Evolutionary conservation across 1,284 basidiomycete species (phyloP), one percentile per base, ranked within the genome.

Genomic region (Chondrostereum purpureum): DNA sequence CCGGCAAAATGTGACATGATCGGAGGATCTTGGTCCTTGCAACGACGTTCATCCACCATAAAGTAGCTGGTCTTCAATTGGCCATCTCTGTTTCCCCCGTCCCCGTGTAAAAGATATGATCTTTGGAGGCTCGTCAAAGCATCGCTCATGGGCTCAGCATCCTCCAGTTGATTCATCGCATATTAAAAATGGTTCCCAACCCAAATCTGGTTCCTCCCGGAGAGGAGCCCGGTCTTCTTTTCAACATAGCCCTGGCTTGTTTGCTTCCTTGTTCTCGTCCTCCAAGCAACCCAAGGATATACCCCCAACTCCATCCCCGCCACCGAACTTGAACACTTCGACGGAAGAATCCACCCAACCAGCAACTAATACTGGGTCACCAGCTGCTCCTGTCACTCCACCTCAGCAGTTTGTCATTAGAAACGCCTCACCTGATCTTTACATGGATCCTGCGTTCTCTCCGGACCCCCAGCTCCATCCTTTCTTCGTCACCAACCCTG

Each of bases 371-470:
- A 14, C 18, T 17, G 24, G 39, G 17, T 46, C 39, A 8, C 19
- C 42, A 35, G n/a, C 45, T 34, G 11, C 33, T 37, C n/a, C 23
- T 13, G 34, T 21, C 20, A 34, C 16, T 18, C 8, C 14, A 34
- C 31, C 42, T 16, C n/a, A 37, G 18, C 40, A 48, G 36, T 20
- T 48, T n/a, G 39, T 39, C 34, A 48, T 48, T 34, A 44, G 41
- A 34, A 43, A 24, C 38, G 48, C 62, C 51, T 42, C 61, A 14
- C 50, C 55, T 54, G 50, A 45, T 36, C 53, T 55, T 47, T 67
- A 63, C 48, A 57, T 67, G 44, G 77, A 79, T 54, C 77, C 76
- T 31, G 77, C 77, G 0, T 80, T 80, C 63, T 79, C 77, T 47
- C 50, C 66, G 38, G 71, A 78, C 61, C 77, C 77, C 13, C 62